Evolutionary conservation across 305 asterid genomes (phyloP).

Genomic region (Ajuga reptans): DNA sequence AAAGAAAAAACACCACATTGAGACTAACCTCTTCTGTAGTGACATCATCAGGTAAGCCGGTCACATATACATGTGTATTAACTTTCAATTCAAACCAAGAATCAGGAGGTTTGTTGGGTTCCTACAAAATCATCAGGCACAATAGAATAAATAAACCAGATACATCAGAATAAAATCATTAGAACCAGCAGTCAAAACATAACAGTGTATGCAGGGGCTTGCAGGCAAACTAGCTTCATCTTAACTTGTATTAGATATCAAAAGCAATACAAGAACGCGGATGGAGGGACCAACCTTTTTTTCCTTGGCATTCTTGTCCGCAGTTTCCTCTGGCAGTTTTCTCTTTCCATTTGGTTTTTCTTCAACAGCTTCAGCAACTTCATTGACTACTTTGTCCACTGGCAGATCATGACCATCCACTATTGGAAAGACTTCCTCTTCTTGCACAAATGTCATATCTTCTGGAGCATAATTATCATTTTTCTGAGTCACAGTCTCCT

Average conservation of each 20-base stretch:
- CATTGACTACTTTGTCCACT: constrained; percentile 35
- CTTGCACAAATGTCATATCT: constrained; percentile 65
- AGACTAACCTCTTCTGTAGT: constrained; percentile 70
- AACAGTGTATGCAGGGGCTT: not conserved
- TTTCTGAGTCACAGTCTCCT: constrained; percentile 47
- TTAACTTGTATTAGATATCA: not conserved
- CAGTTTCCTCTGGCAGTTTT: constrained; percentile 46
- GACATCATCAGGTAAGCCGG: constrained; percentile 92
- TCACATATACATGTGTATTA: constrained; percentile 82
- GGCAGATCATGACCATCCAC: constrained; percentile 28
- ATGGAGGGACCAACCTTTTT: constrained; percentile 49
- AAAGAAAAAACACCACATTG: constrained; percentile 9
- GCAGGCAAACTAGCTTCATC: constrained; percentile 1
- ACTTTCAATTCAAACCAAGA: constrained; percentile 95
- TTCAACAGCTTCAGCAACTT: constrained; percentile 33
- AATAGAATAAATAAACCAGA: constrained; percentile 8
- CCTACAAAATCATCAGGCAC: constrained; percentile 38
- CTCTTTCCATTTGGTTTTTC: constrained; percentile 51
- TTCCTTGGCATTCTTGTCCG: constrained; percentile 52
- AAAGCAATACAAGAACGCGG: constrained; percentile 10
- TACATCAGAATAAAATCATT: not conserved
- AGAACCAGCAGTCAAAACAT: not conserved
- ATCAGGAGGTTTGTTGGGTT: constrained; percentile 91
- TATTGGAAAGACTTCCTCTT: constrained; percentile 70
- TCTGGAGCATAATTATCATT: constrained; percentile 42